Conservation (phyloP, 768 basidiomycete species). For the Boletus sensibilis region DNA sequence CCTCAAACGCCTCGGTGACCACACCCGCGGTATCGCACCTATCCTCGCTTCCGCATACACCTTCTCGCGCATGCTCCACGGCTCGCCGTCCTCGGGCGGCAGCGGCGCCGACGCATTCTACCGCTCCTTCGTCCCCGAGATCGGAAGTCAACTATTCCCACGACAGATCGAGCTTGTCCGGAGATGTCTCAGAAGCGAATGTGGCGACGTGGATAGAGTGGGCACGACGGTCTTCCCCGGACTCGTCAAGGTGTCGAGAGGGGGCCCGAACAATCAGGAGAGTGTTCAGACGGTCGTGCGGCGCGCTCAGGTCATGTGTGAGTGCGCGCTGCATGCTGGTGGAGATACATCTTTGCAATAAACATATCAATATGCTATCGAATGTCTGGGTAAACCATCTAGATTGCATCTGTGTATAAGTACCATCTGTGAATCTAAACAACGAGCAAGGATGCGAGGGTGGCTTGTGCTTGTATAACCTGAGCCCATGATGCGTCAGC, state of each 20-base stretch:
- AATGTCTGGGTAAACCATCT: conserved; percentile 14
- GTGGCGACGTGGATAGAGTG: conserved; percentile 69
- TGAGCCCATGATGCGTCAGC: conserved; percentile 32
- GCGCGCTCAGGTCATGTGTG: conserved; percentile 84
- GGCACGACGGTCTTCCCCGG: conserved; percentile 88
- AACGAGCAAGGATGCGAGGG: conserved; percentile 75
- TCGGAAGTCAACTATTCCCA: conserved; percentile 71
- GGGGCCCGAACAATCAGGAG: conserved; percentile 38
- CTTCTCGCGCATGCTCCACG: conserved; percentile 86
- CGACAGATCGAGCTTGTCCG: conserved; percentile 83
- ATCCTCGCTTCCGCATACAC: conserved; percentile 73
- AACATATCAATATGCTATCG: background rate
- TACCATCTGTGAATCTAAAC: conserved; percentile 42
- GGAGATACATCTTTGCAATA: conserved; percentile 4
- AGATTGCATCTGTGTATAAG: conserved; percentile 23
- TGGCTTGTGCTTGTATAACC: conserved; percentile 84
- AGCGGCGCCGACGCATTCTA: conserved; percentile 66
- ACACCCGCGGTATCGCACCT: conserved; percentile 44
- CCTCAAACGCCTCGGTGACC: conserved; percentile 47
- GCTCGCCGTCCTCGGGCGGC: conserved; percentile 48
- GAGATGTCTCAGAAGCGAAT: conserved; percentile 73
- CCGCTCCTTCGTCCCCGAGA: conserved; percentile 81
- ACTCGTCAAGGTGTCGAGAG: conserved; percentile 71
- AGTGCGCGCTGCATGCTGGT: conserved; percentile 59
- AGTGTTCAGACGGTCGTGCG: conserved; percentile 72